These are phyloP conservation scores for Rhynchospora tenuis DNA, from an alignment of 176 grass and related monocot genomes.

Conservation along the genomic window DNA sequence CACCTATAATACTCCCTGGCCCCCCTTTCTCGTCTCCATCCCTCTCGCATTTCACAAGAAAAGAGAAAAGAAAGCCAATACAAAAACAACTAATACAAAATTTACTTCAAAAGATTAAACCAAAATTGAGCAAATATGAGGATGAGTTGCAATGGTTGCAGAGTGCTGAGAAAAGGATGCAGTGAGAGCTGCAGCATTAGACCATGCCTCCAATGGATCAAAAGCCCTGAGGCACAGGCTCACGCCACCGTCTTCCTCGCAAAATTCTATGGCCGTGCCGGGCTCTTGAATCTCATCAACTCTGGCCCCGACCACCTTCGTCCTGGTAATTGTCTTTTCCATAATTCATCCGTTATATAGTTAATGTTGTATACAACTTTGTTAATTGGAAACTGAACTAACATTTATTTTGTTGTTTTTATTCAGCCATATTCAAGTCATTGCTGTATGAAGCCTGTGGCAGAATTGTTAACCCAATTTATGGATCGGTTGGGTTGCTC, in stretches of 20 bases:
- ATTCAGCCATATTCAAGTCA: conserved; percentile 47
- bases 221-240: conserved; percentile 41
- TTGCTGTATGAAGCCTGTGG: conserved; percentile 61
- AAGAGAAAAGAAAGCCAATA: not conserved
- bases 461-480: conserved; percentile 50
- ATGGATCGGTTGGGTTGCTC: conserved; percentile 49
- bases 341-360: not conserved
- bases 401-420: not conserved
- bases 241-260: conserved; percentile 65
- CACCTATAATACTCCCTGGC: not conserved
- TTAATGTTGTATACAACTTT: not conserved
- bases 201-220: conserved; percentile 50
- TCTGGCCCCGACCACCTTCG: conserved; percentile 27
- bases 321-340: conserved; percentile 13
- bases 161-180: conserved; percentile 53
- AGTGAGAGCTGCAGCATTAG: conserved; percentile 41
- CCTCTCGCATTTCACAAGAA: too few relatives aligned
- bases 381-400: not conserved
- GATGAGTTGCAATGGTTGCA: conserved; percentile 62
- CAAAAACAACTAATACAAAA: not conserved
- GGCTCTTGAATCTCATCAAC: conserved; percentile 54
- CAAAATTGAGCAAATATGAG: conserved; percentile 16
- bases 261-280: conserved; percentile 63
- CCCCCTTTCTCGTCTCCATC: not conserved
- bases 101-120: not conserved